Percentiles rank a stretch among this genome's conserved stretches.
Evolutionary conservation across 768 basidiomycete species (phyloP).

Genomic region (Kwoniella dendrophila): DNA sequence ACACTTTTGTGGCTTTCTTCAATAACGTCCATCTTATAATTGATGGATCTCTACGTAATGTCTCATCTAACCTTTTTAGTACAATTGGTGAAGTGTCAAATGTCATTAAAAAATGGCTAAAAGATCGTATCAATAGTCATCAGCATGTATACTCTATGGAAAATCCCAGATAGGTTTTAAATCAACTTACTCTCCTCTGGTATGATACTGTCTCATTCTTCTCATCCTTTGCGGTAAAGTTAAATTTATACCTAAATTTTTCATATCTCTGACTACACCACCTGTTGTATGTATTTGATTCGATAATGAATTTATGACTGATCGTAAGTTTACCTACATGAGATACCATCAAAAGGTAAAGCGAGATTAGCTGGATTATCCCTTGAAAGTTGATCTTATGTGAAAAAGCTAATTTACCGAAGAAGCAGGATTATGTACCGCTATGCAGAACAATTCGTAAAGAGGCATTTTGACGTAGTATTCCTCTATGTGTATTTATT

Average conservation of each 20-base stretch:
- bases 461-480: conserved; percentile 43
- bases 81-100: conserved; percentile 54
- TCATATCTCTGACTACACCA: conserved; percentile 51
- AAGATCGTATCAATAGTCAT: neutral
- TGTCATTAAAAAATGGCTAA: conserved; percentile 51
- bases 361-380: neutral
- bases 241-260: conserved; percentile 47
- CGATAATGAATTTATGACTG: conserved; percentile 45
- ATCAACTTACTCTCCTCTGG: conserved; percentile 52
- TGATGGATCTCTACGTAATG: conserved; percentile 47
- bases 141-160: neutral
- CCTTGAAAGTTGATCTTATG: neutral
- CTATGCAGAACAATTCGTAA: conserved; percentile 56
- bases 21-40: conserved; percentile 49
- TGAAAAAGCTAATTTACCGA: conserved; percentile 35
- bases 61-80: conserved; percentile 43
- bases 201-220: conserved; percentile 53
- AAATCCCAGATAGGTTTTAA: too few species aligned
- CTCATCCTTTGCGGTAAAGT: conserved; percentile 50
- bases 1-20: conserved; percentile 52
- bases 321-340: conserved; percentile 48
- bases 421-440: conserved; percentile 49
- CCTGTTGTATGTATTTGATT: conserved; percentile 46
- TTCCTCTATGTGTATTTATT: neutral
- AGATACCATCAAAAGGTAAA: too few species aligned